Evolutionary conservation across 345 rosid species (phyloP), one percentile per base, ranked within the genome.

Genomic region (Eucalyptus regnans): DNA sequence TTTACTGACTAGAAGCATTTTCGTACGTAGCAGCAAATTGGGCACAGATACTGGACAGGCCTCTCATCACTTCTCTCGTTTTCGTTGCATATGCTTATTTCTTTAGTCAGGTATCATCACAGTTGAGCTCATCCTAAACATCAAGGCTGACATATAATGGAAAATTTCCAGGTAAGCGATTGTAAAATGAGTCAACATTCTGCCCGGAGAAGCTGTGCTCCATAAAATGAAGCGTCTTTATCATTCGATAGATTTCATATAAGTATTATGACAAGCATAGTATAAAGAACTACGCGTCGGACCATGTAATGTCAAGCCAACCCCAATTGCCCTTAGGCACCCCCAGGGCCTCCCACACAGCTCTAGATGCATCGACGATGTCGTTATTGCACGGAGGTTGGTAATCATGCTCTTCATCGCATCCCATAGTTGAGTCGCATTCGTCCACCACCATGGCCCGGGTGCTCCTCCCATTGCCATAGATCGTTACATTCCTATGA

Each of bases 341-440:
- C 18, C 89, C 87, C 87, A 88, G n/a, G 41, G 86, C 89, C 86
- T 84, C 71, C 87, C 89, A 58, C 27, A 60, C 76, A 25, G 89
- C 87, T 66, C 37, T 85, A 7, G 89, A 88, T 1, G 83, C 87
- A 85, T 88, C 87, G 6, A 85, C 89, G 25, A 81, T 88, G 87
- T 84, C 7, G 41, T 88, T 83, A 60, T 81, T 25, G 41, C 89
- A 88, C 11, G 87, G 87, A 23, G 88, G 90, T 23, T 89, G 90
- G 86, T 89, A 89, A 43, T 89, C 87, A 15, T 89, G 87, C 14
- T 27, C 87, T 12, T 54, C 20, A 50, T 58, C 87, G 7, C 90
- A 88, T 43, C 88, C 90, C 60, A 43, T 62, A 12, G 90, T 89
- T 7, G 90, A 89, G 88, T 89, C 90, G 16, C 87, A 89, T 51